Evolutionary conservation across 306 rosid species (phyloP).

Genomic region (Canavalia gladiata): DNA sequence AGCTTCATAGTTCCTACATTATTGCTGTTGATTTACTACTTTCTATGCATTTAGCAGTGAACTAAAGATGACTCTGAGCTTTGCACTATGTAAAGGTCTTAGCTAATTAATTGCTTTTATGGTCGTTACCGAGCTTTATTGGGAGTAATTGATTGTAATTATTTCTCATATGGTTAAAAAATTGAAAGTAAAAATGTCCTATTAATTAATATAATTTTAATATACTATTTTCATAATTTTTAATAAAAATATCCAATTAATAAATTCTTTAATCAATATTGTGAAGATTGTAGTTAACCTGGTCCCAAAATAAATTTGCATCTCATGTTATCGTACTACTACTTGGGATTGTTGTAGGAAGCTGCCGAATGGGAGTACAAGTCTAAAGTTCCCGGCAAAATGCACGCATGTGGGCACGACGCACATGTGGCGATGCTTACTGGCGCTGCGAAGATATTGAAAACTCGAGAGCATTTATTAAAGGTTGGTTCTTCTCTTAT

Average conservation of each 20-base stretch:
- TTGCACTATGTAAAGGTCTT: not conserved
- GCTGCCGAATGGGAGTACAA: conserved; percentile 90
- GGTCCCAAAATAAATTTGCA: not conserved
- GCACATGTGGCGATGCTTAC: conserved; percentile 97
- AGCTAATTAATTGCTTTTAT: not conserved
- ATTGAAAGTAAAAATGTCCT: too few species aligned
- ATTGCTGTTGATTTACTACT: not conserved
- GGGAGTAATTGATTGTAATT: not conserved
- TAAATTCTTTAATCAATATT: too few species aligned
- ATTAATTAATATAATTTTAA: too few species aligned
- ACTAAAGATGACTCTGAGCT: not conserved
- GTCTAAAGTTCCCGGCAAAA: conserved; percentile 91
- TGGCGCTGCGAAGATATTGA: conserved; percentile 95
- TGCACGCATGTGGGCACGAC: conserved; percentile 99
- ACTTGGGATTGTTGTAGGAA: conserved; percentile 59
- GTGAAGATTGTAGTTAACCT: too few species aligned
- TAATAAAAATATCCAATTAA: too few species aligned
- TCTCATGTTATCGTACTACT: not conserved
- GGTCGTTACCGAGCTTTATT: not conserved
- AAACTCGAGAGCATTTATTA: conserved; percentile 81
- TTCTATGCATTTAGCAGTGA: not conserved
- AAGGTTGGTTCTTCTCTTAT: conserved; percentile 60
- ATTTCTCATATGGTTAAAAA: not conserved
- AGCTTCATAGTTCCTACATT: not conserved
- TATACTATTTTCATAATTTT: too few species aligned